Evolutionary conservation across 1,284 basidiomycete species (phyloP).

Genomic region (Cryptococcus sp.): DNA sequence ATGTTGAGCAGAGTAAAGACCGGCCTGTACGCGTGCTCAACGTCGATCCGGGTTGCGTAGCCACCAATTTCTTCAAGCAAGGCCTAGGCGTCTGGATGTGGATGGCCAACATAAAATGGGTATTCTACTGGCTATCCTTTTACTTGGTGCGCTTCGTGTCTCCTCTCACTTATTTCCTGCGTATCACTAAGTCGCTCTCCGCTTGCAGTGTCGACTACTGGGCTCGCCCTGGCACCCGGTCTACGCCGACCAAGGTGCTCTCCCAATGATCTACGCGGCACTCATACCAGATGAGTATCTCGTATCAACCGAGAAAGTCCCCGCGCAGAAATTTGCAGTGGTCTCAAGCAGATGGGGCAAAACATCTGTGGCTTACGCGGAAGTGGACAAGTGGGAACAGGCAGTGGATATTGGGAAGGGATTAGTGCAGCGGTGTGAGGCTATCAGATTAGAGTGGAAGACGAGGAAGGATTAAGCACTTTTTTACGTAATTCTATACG

Average conservation of each 20-base stretch:
- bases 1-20: conserved; percentile 27
- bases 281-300: conserved; percentile 35
- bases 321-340: conserved; percentile 36
- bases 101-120: conserved; percentile 59
- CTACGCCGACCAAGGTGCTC: conserved; percentile 36
- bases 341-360: conserved; percentile 25
- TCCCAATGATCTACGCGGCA: conserved; percentile 45
- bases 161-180: neutral
- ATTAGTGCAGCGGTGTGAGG: conserved; percentile 35
- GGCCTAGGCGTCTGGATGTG: conserved; percentile 50
- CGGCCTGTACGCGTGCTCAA: conserved; percentile 63
- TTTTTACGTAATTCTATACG: too few relatives aligned
- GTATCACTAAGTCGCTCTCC: neutral
- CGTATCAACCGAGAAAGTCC: conserved; percentile 26
- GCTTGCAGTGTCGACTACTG: conserved; percentile 31
- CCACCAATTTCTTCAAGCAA: conserved; percentile 63
- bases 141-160: conserved; percentile 63
- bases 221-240: conserved; percentile 46
- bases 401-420: conserved; percentile 30
- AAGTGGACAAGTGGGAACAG: conserved; percentile 44
- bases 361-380: conserved; percentile 38
- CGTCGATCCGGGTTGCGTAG: conserved; percentile 72
- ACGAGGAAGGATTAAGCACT: conserved; percentile 24
- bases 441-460: conserved; percentile 34
- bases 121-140: conserved; percentile 64